Evolutionary conservation across 2,329 filamentous ascomycete genomes (phyloP), one percentile per base, ranked within the genome.

Genomic region (Ophiocordyceps sinensis): DNA sequence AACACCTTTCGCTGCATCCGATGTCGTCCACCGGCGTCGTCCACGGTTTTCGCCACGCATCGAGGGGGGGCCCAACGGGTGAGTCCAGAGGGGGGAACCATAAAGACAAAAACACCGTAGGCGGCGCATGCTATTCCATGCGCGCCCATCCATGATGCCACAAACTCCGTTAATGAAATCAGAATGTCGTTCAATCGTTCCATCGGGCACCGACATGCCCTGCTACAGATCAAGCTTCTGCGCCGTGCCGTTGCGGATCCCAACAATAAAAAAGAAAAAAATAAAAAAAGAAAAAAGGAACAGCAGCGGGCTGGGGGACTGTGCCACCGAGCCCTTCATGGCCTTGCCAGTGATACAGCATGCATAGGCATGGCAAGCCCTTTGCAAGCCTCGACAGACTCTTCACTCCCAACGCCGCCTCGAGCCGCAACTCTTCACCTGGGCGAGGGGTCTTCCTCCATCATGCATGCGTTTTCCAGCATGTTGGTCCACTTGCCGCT

Each of bases 401-500:
- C 32, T 4, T 34, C n/a, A 9, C 17, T 9, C 8, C 32, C 32
- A 14, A 34, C 23, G 32, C n/a, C 6, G 4, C 37, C 5, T 13
- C 28, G 19, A 23, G 35, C 11, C 21, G 35, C 19, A 5, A 28
- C 5, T 30, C 39, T n/a, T 56, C 50, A 60, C 41, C 55, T 52
- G 28, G 57, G 54, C 31, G 56, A 52, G 34, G 57, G 51, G 35
- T 94, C 87, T 57, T 94, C 72, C 41, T 82, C 88, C 60, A 88
- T 79, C 85, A 96, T 94, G 64, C 91, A 98, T 5, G 88, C 86
- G 56, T 86, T 93, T 59, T 98, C 91, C 29, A 98, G 70, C 73
- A 94, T 88, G 61, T 96, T 96, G 12, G 91, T 98, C 91, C 91
- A 98, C 62, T 96, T 96, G 28, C 91, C 91, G 61, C 87, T 95